Conservation (phyloP, 2,329 filamentous ascomycete species). For the Penicillium griseofulvum region DNA sequence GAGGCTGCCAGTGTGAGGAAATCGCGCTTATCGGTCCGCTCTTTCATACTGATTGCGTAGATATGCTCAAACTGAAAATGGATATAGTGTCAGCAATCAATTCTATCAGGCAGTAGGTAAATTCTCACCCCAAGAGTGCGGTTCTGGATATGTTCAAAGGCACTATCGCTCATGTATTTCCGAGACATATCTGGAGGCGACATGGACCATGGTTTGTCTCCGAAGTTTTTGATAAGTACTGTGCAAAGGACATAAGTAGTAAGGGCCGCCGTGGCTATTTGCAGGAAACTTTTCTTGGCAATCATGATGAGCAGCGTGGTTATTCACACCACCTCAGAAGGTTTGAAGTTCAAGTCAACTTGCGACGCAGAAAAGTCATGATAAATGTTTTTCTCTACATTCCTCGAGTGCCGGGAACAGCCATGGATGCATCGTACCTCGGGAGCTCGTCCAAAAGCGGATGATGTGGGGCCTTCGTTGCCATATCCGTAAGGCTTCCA, state of each 20-base stretch:
- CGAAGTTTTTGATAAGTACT: background rate
- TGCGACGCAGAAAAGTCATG: background rate
- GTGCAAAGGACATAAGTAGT: background rate
- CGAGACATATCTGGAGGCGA: background rate
- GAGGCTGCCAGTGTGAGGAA: constrained; percentile 45
- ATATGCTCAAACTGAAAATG: constrained; percentile 43
- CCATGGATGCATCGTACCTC: background rate
- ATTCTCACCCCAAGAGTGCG: constrained; percentile 27
- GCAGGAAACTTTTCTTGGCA: background rate
- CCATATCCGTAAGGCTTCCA: background rate
- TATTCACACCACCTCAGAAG: background rate
- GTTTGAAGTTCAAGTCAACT: background rate
- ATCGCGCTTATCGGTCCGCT: constrained; percentile 52
- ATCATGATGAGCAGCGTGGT: background rate
- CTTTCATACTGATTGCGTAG: constrained; percentile 48
- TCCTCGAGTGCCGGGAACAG: background rate
- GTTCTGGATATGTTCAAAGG: constrained; percentile 25
- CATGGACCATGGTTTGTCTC: background rate
- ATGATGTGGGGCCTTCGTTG: background rate
- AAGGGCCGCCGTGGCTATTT: background rate
- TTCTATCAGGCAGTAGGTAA: background rate
- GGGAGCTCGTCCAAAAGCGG: background rate
- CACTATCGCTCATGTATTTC: background rate
- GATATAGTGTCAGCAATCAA: background rate
- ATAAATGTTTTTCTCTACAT: background rate